phyloP scores from a whole-genome alignment of 495 filamentous ascomycete genomes.

The Aeminium ludgeri region DNA sequence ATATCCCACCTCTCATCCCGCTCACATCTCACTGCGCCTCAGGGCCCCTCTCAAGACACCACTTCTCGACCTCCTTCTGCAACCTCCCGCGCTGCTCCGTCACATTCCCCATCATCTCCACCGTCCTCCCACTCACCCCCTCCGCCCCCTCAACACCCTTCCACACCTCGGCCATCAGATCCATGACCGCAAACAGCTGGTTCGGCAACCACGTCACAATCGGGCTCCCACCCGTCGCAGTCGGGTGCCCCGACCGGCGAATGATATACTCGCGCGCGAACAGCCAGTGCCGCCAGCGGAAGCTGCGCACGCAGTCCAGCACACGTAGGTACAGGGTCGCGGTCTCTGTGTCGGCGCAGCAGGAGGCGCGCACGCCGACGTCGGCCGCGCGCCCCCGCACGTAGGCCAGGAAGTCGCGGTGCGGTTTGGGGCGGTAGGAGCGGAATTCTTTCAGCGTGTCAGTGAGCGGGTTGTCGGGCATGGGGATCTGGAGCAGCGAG shows the following conservation, averaged over 20 bases:
- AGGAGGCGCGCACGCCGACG: conserved; percentile 44
- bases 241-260: conserved; percentile 63
- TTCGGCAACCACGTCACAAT: conserved; percentile 90
- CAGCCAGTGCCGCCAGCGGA: conserved; percentile 86
- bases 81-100: conserved; percentile 51
- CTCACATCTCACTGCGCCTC: too few relatives aligned
- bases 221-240: conserved; percentile 77
- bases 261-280: conserved; percentile 92
- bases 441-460: conserved; percentile 74
- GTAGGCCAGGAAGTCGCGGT: conserved; percentile 63
- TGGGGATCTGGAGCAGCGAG: conserved; percentile 59
- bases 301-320: conserved; percentile 73
- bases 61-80: conserved; percentile 62
- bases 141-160: conserved; percentile 9
- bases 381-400: conserved; percentile 40
- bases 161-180: conserved; percentile 47
- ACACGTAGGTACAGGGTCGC: conserved; percentile 52
- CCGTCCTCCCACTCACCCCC: conserved; percentile 19
- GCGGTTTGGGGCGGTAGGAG: conserved; percentile 66
- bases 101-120: conserved; percentile 56
- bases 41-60: conserved; percentile 59
- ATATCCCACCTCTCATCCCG: too few relatives aligned
- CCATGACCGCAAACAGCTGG: conserved; percentile 61
- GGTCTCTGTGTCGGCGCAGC: conserved; percentile 35
- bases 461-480: conserved; percentile 73